Conservation (phyloP, 129 eudicot genomes). For the Chrysanthemum lavandulifolium region DNA sequence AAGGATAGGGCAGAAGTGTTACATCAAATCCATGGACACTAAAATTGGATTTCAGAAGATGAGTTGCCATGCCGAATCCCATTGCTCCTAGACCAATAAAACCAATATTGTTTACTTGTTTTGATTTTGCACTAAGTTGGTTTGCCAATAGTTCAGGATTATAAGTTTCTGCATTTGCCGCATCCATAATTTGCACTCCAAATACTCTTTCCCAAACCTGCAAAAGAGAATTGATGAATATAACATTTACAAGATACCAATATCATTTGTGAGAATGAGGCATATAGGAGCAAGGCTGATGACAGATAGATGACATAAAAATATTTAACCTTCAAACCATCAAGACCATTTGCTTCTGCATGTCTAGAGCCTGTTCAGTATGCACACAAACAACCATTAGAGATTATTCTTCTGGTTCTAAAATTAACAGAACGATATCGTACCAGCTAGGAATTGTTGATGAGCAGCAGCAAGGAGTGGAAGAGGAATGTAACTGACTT, state of each 20-base stretch:
- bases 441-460: slow-evolving; percentile 94
- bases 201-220: slow-evolving; percentile 84
- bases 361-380: slow-evolving; percentile 54
- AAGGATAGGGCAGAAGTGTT: slow-evolving; percentile 28
- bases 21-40: slow-evolving; percentile 82
- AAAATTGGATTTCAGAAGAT: slow-evolving; percentile 81
- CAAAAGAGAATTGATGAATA: slow-evolving; percentile 16
- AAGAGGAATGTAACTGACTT: slow-evolving; percentile 75
- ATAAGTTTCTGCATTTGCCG: slow-evolving; percentile 75
- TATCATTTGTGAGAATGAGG: slow-evolving; percentile 12
- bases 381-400: slow-evolving; percentile 28
- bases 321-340: slow-evolving; percentile 57
- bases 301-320: slow-evolving; percentile 6
- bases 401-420: slow-evolving; percentile 13
- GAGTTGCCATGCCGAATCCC: slow-evolving; percentile 99
- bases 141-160: slow-evolving; percentile 70
- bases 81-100: slow-evolving; percentile 99
- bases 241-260: not conserved
- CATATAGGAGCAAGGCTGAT: not conserved
- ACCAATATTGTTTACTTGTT: slow-evolving; percentile 58
- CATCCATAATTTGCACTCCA: slow-evolving; percentile 69
- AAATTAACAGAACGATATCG: slow-evolving; percentile 5
- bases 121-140: slow-evolving; percentile 46
- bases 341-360: slow-evolving; percentile 44
- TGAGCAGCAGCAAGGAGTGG: slow-evolving; percentile 89